Base-by-base conservation (phyloP, 164 flowering plant species). In the Chloranthus sessilifolius region DNA sequence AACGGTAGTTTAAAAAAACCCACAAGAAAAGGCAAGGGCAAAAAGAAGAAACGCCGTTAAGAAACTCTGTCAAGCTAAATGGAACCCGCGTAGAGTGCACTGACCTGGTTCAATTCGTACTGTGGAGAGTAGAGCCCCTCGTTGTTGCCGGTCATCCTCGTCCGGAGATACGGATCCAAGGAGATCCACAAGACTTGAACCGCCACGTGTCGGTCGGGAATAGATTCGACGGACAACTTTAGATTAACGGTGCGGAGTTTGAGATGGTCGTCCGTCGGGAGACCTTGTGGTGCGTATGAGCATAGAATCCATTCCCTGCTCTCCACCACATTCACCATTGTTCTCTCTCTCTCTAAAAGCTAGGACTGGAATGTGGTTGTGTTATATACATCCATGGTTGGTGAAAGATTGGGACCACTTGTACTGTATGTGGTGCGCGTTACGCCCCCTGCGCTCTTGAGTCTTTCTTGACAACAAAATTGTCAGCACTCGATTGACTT, bases 241-340 rank as follows among this genome's bases (percentile, higher is more conserved):
- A 71, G 7, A 33, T 8, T 45, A 1, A 24, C 42, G 1, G 22
- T 54, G 1, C 58, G 64, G 41, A 74, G 60, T 53, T 65, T 51
- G 26, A 74, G 72, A 62, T 74, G 73, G 20, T 67, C 62, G 10
- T 64, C 52, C 1, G 70, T 62, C 8, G 73, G 79, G 10, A 62
- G 24, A 17, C 75, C 75, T 10, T 62, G 41, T 4, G 58, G 53
- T 3, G 56, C 63, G 37, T 68, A 68, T 16, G 65, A 63, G n/a
- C 70, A 29, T 46, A 75, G 27, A 34, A 53, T 53, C 74, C 76
- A 75, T 56, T 69, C 76, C 49, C 29, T 61, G 66, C 60, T 66
- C 41, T 61, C 69, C 25, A 68, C 62, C 26, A 16, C 12, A n/a
- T 10, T 21, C 3, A 26, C 38, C 17, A 4, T 48, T 11, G n/a